Evolutionary conservation across 208 protist genomes (phyloP).

Genomic region (Crithidia fasciculata): DNA sequence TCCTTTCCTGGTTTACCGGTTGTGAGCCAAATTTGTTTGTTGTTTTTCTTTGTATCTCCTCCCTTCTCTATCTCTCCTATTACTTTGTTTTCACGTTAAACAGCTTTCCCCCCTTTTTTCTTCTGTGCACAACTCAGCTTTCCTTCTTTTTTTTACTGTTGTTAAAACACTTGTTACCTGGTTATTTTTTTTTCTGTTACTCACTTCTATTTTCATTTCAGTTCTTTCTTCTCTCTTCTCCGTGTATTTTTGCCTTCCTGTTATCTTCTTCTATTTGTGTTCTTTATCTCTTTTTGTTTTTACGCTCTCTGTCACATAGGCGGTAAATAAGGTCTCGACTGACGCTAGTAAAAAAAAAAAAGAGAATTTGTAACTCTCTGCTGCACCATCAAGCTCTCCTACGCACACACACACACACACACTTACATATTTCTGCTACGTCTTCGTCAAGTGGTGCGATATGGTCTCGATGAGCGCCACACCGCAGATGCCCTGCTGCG

Average conservation of each 20-base stretch:
- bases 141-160: too few relatives aligned
- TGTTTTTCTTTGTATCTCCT: too few relatives aligned
- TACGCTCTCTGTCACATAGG: neutral
- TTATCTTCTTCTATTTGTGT: neutral
- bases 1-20: too few relatives aligned
- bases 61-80: neutral
- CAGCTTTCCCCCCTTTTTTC: neutral
- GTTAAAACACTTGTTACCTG: too few relatives aligned
- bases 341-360: too few relatives aligned
- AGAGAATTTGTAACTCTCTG: neutral
- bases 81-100: neutral
- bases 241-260: neutral
- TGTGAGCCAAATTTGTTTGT: too few relatives aligned
- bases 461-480: neutral
- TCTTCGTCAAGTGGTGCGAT: neutral
- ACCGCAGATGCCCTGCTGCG: conserved; percentile 1
- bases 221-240: neutral
- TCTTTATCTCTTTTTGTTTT: neutral
- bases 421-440: neutral
- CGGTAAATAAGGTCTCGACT: too few relatives aligned
- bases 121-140: neutral
- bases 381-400: neutral
- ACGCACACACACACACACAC: too few relatives aligned
- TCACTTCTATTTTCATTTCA: neutral
- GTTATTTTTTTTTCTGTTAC: neutral